These are phyloP conservation scores for Trichopus zeylanicus DNA, from an alignment of 116 monocot genomes.

Conservation along the genomic window DNA sequence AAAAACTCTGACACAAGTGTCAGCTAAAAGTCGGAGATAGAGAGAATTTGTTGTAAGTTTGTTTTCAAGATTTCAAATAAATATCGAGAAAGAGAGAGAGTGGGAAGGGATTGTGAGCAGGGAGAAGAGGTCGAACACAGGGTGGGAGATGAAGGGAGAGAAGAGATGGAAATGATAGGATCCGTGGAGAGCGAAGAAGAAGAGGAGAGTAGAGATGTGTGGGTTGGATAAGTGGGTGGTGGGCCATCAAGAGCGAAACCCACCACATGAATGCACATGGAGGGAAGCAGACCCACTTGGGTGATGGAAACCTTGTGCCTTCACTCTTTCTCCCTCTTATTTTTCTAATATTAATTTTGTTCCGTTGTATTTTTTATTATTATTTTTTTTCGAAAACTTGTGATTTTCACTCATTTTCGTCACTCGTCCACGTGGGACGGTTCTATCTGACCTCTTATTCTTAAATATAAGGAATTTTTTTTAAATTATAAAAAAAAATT, in stretches of 20 bases:
- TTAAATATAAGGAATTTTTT: too few relatives aligned
- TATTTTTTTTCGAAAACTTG: not conserved
- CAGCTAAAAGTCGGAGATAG: not conserved
- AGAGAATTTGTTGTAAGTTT: slow-evolving; percentile 1
- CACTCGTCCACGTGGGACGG: too few relatives aligned
- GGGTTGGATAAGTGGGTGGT: slow-evolving; percentile 5
- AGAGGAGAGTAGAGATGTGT: not conserved
- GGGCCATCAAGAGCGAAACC: slow-evolving; percentile 7
- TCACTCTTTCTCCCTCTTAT: slow-evolving; percentile 1
- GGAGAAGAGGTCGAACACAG: not conserved
- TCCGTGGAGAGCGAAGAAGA: not conserved
- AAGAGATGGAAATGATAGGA: not conserved
- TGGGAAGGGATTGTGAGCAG: not conserved
- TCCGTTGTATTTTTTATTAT: not conserved
- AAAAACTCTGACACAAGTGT: slow-evolving; percentile 1
- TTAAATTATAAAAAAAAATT: too few relatives aligned
- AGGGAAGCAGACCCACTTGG: slow-evolving; percentile 13
- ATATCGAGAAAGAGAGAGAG: slow-evolving; percentile 15
- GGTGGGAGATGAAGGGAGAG: not conserved
- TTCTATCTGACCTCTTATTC: too few relatives aligned
- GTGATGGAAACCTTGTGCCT: slow-evolving; percentile 18
- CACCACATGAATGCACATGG: slow-evolving; percentile 22
- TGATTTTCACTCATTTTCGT: not conserved
- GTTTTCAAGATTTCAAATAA: not conserved
- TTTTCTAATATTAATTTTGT: too few relatives aligned